A percentile compares a stretch with the other conserved stretches of the same genome.
Evolutionary conservation across 257 asterid genomes (phyloP).

Genomic region (Linderniella brevidens): DNA sequence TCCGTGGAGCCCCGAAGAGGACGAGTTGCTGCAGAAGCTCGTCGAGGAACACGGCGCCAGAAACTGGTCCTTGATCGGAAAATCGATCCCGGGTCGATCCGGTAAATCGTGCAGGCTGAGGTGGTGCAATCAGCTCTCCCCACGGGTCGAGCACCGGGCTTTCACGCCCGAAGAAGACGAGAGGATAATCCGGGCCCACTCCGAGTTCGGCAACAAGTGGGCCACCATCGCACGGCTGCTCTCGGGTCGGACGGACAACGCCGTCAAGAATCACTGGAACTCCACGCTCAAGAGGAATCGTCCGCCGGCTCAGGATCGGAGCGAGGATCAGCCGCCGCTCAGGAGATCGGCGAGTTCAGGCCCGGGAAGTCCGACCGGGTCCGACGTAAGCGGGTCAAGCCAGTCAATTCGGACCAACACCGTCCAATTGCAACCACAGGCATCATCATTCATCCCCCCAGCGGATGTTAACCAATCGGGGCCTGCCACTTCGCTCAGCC

Average conservation of each 20-base stretch:
- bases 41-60: conserved; percentile 12
- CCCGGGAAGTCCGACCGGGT: conserved; percentile 45
- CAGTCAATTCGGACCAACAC: no score
- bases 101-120: conserved; percentile 23
- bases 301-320: background rate
- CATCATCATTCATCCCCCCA: no score
- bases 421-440: no score
- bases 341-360: conserved; percentile 7
- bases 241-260: conserved; percentile 21
- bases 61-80: conserved; percentile 17
- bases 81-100: conserved; percentile 18
- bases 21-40: conserved; percentile 10
- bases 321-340: conserved; percentile 8
- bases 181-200: conserved; percentile 14
- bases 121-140: conserved; percentile 27
- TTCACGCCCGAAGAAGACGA: conserved; percentile 20
- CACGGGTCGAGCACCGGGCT: conserved; percentile 17
- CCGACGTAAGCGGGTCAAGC: conserved; percentile 42
- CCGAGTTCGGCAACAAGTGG: conserved; percentile 18
- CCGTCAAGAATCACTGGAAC: conserved; percentile 20
- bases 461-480: conserved; percentile 23
- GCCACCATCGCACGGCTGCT: conserved; percentile 16
- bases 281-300: conserved; percentile 15
- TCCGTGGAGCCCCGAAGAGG: conserved; percentile 23
- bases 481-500: conserved; percentile 25